phyloP scores from a whole-genome alignment of 495 filamentous ascomycete species.

The Achaetomiella virescens region DNA sequence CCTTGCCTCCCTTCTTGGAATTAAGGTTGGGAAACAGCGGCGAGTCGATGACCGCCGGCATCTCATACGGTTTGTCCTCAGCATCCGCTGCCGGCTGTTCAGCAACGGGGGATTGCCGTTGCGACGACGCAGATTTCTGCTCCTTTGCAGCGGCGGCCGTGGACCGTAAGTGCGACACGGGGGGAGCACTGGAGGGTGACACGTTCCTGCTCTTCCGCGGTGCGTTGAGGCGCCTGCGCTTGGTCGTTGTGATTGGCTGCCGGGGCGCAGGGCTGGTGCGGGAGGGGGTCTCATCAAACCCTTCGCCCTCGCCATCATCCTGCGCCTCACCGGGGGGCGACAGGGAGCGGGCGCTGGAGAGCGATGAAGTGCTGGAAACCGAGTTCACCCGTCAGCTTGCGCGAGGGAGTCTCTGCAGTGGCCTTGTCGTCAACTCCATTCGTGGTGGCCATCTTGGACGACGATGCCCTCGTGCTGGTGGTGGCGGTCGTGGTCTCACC shows the following conservation, averaged over 20 bases:
- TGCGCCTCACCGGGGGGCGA: constrained; percentile 21
- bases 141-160: not conserved
- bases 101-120: constrained; percentile 15
- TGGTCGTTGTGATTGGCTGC: constrained; percentile 25
- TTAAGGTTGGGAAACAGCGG: constrained; percentile 24
- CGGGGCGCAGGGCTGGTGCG: constrained; percentile 21
- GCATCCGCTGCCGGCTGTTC: constrained; percentile 6
- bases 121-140: constrained; percentile 11
- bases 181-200: constrained; percentile 23
- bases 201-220: constrained; percentile 34
- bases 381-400: constrained; percentile 19
- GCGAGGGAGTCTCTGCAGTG: constrained; percentile 22
- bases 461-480: no score
- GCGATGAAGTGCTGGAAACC: constrained; percentile 27
- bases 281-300: constrained; percentile 20
- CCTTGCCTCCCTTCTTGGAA: constrained; percentile 21
- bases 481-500: constrained; percentile 15
- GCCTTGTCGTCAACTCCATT: constrained; percentile 21
- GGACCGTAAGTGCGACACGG: constrained; percentile 4
- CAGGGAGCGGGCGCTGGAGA: constrained; percentile 31
- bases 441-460: constrained; percentile 7
- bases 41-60: constrained; percentile 28
- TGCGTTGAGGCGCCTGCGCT: constrained; percentile 24
- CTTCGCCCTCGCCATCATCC: constrained; percentile 13
- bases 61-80: constrained; percentile 25